Base-by-base conservation (phyloP, 2,329 filamentous ascomycete species). In the Fusarium foetens region DNA sequence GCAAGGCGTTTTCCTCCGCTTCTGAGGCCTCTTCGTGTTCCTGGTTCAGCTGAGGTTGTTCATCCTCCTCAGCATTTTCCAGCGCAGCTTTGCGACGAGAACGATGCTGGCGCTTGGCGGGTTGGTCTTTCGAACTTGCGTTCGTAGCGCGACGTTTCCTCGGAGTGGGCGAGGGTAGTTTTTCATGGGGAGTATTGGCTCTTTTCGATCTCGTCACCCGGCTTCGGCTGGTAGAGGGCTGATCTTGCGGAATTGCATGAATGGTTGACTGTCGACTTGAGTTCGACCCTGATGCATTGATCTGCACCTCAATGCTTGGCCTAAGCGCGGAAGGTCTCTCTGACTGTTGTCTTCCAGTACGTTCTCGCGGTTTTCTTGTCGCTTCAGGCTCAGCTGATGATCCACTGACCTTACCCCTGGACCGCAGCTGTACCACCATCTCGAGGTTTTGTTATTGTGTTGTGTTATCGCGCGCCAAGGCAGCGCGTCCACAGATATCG, bases 401-500 rank as follows among this genome's bases (percentile, higher is more conserved):
- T 12, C 48, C 39, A 58, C n/a, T 42, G 38, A 51, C 25, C 39
- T 58, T 75, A 45, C 54, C 58, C 33, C 36, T 54, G 19, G 60
- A 72, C 42, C 71, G 67, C 21, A 62, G 33, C 38, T 45, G 70
- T 31, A 51, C 61, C 70, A 58, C 66, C 70, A 72, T 72, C 35
- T 43, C 49, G 46, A 42, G 33, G 8, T 19, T 39, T 53, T 67
- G 58, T 70, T 70, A 33, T 63, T 67, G 51, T 31, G 33, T 19
- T 63, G 60, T 42, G 48, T 60, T 31, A 23, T 38, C 11, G 33
- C 27, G 35, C 42, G 66, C 51, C 58, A 48, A 43, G 25, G 29
- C 45, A 36, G 29, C 45, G 49, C 39, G 27, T 45, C 53, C 38
- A 41, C 17, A 19, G 16, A 35, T 58, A 19, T 19, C n/a, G 36